Evolutionary conservation across 768 basidiomycete genomes (phyloP).

Genomic region (Lactarius psammicola): DNA sequence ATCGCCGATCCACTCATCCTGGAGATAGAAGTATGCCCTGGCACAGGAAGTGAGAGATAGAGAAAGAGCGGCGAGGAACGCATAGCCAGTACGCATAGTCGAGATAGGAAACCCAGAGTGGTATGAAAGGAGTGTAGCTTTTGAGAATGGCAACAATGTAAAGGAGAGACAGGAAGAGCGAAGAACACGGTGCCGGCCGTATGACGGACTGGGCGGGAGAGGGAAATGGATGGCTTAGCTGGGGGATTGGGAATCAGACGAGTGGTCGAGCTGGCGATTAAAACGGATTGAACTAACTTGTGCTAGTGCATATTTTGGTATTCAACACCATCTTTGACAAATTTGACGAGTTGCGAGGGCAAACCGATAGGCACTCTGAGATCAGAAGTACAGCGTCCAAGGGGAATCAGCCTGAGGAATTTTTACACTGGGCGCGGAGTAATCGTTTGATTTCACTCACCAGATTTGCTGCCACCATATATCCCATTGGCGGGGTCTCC

Average conservation of each 20-base stretch:
- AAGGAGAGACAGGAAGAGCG: conserved; percentile 32
- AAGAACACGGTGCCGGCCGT: conserved; percentile 22
- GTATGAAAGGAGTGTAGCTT: conserved; percentile 27
- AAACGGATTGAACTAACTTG: background rate
- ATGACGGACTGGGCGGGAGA: background rate
- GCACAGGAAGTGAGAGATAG: conserved; percentile 11
- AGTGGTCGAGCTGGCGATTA: background rate
- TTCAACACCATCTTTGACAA: background rate
- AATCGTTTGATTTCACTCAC: background rate
- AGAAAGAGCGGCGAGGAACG: conserved; percentile 24
- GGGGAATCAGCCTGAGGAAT: background rate
- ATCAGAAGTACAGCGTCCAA: background rate
- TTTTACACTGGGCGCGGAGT: background rate
- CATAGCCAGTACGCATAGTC: conserved; percentile 38
- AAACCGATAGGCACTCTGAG: background rate
- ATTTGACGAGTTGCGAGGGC: background rate
- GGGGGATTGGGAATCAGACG: conserved; percentile 3
- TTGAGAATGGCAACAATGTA: conserved; percentile 30
- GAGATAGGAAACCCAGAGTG: conserved; percentile 27
- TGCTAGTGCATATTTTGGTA: background rate
- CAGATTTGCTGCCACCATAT: background rate
- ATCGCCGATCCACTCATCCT: conserved; percentile 34
- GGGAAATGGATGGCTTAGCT: background rate
- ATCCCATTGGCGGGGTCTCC: background rate
- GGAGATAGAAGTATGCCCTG: conserved; percentile 18